Evolutionary conservation across 176 grass and related monocot genomes (phyloP).

Genomic region (Dactylis glomerata): DNA sequence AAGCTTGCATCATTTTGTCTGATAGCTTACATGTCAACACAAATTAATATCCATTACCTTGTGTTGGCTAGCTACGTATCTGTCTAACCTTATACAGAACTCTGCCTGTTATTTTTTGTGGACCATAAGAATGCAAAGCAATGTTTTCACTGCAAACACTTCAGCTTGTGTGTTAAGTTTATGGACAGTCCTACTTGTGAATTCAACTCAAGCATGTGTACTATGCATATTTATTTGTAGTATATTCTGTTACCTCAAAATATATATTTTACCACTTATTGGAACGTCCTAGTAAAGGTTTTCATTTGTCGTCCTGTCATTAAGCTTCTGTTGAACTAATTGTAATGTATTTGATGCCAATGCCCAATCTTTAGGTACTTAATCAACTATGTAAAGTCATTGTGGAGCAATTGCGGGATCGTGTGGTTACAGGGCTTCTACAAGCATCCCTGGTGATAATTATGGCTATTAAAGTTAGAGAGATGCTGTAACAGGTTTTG

Average conservation of each 20-base stretch:
- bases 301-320: background rate
- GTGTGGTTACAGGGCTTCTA: constrained; percentile 91
- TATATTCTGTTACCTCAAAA: constrained; percentile 3
- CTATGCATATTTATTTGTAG: constrained; percentile 1
- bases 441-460: constrained; percentile 88
- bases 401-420: constrained; percentile 88
- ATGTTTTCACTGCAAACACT: constrained; percentile 5
- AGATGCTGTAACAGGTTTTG: constrained; percentile 6
- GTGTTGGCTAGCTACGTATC: background rate
- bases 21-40: background rate
- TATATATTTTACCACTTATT: background rate
- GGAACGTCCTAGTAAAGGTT: background rate
- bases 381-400: constrained; percentile 88
- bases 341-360: constrained; percentile 17
- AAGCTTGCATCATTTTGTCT: constrained; percentile 8
- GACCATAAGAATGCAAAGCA: background rate
- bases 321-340: constrained; percentile 19
- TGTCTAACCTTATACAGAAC: background rate
- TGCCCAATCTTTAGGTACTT: constrained; percentile 61
- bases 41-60: background rate
- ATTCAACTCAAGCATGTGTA: constrained; percentile 7
- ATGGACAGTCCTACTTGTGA: background rate
- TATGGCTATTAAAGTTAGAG: constrained; percentile 20
- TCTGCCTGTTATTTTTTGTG: background rate
- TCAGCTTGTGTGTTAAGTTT: constrained; percentile 14